These are phyloP conservation scores for Lachnellula arida DNA, from an alignment of 2,329 filamentous ascomycete genomes.

Conservation along the genomic window DNA sequence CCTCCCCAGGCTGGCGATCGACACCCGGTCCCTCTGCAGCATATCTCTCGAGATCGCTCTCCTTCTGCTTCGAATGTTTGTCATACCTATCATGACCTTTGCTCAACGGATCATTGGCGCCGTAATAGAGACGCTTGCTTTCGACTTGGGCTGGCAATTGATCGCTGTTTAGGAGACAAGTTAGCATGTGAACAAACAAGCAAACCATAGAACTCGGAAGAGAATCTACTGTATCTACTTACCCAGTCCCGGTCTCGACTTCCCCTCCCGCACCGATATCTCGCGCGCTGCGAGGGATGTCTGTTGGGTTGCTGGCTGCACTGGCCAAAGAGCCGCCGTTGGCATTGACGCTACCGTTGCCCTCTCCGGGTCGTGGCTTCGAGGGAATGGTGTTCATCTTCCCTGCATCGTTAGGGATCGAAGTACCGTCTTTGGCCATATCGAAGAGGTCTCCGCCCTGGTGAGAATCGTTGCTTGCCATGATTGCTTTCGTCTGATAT, in stretches of 20 bases:
- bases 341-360: slow-evolving; percentile 30
- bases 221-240: slow-evolving; percentile 28
- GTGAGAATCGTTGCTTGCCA: slow-evolving; percentile 11
- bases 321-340: background rate
- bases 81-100: slow-evolving; percentile 36
- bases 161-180: slow-evolving; percentile 28
- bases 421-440: slow-evolving; percentile 14
- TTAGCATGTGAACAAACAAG: slow-evolving; percentile 18
- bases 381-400: slow-evolving; percentile 43
- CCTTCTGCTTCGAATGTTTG: slow-evolving; percentile 36
- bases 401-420: slow-evolving; percentile 41
- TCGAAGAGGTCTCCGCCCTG: slow-evolving; percentile 15
- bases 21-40: slow-evolving; percentile 34
- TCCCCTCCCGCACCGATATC: slow-evolving; percentile 36
- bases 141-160: slow-evolving; percentile 11
- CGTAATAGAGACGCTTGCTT: slow-evolving; percentile 35
- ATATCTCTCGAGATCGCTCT: slow-evolving; percentile 35
- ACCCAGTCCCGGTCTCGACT: slow-evolving; percentile 38
- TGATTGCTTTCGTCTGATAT: background rate
- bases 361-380: slow-evolving; percentile 43
- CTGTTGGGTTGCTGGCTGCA: slow-evolving; percentile 42
- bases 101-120: slow-evolving; percentile 31
- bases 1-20: slow-evolving; percentile 14
- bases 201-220: background rate
- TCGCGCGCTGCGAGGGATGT: slow-evolving; percentile 38